phyloP scores from a whole-genome alignment of 2,329 filamentous ascomycete genomes.

The Balansia obtecta region DNA sequence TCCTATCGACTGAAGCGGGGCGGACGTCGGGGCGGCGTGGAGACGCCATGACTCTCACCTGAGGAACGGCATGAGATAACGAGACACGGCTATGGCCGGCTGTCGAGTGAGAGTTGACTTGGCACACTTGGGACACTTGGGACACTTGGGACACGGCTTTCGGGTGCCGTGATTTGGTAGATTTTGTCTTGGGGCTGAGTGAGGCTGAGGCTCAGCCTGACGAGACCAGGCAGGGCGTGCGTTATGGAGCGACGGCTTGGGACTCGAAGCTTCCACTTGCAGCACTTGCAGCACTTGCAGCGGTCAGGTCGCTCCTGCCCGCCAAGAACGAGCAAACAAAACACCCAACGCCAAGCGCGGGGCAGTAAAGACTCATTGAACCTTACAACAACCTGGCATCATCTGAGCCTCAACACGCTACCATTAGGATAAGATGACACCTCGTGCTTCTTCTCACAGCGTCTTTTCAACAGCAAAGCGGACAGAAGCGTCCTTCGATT shows the following conservation, averaged over 20 bases:
- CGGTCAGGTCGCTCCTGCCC: not conserved
- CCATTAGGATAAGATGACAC: too few species aligned
- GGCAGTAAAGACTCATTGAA: too few species aligned
- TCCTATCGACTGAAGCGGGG: not conserved
- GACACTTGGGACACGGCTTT: too few species aligned
- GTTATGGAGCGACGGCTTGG: too few species aligned
- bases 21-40: too few species aligned
- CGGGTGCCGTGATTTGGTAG: too few species aligned
- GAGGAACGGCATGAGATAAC: not conserved
- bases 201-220: not conserved
- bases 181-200: too few species aligned
- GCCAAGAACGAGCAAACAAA: too few species aligned
- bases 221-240: not conserved
- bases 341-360: not conserved
- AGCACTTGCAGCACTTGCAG: not conserved
- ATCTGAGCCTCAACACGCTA: too few species aligned
- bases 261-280: not conserved
- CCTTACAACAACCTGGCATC: too few species aligned
- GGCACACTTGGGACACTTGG: too few species aligned
- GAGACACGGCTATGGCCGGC: not conserved
- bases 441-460: not conserved
- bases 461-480: not conserved
- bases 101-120: too few species aligned
- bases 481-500: not conserved
- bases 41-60: slow-evolving; percentile 1